phyloP scores from a whole-genome alignment of 23 red algal species.

The Agarophyton chilense region DNA sequence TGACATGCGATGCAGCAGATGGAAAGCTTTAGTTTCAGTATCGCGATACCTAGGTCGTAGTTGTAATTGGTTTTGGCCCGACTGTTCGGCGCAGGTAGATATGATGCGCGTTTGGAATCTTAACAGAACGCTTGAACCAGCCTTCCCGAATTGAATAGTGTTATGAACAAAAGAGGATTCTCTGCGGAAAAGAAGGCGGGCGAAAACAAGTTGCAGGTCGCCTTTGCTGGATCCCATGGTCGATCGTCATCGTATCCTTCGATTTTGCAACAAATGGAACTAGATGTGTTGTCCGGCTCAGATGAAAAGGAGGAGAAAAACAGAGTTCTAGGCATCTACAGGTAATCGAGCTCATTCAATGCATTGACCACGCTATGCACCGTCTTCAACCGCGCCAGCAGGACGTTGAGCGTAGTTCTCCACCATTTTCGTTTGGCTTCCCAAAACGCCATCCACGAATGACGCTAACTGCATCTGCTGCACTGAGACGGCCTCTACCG shows the following conservation, averaged over 20 bases:
- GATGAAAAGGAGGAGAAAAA: slow-evolving; percentile 10
- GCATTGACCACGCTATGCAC: no score
- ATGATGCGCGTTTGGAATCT: slow-evolving; percentile 26
- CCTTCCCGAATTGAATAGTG: not conserved
- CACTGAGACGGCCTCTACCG: no score
- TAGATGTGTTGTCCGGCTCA: not conserved
- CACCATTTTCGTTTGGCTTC: no score
- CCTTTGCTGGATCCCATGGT: not conserved
- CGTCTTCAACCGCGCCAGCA: no score
- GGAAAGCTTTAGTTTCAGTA: not conserved
- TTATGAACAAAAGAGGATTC: slow-evolving; percentile 8
- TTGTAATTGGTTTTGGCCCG: not conserved
- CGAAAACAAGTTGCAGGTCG: slow-evolving; percentile 14
- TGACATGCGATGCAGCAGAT: not conserved
- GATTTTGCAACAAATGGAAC: slow-evolving; percentile 19
- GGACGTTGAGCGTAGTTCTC: no score
- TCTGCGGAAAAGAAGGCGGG: not conserved
- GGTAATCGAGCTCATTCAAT: no score
- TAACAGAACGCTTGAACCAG: not conserved
- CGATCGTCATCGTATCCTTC: slow-evolving; percentile 8
- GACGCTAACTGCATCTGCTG: no score
- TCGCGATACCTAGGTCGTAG: not conserved
- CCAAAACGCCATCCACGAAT: no score
- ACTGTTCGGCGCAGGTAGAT: slow-evolving; percentile 22
- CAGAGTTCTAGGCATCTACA: not conserved